phyloP scores from a whole-genome alignment of 805 yeast species.

The Suhomyces emberorum region DNA sequence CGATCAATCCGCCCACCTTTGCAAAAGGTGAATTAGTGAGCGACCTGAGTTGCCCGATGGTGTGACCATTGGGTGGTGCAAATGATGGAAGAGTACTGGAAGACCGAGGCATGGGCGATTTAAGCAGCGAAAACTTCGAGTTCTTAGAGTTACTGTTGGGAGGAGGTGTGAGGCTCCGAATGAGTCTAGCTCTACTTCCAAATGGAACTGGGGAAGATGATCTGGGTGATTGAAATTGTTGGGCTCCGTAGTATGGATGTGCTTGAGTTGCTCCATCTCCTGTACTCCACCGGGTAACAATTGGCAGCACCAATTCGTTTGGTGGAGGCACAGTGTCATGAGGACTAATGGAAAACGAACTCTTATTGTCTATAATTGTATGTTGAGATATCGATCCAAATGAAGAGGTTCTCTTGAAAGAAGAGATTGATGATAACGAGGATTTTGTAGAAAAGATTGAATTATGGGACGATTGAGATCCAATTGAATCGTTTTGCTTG shows the following conservation, averaged over 20 bases:
- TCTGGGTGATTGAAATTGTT: constrained; percentile 2
- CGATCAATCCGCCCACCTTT: constrained; percentile 2
- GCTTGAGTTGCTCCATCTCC: neutral
- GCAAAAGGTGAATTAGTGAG: constrained; percentile 17
- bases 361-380: constrained; percentile 8
- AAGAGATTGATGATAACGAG: constrained; percentile 29
- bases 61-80: neutral
- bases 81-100: constrained; percentile 6
- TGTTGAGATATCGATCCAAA: constrained; percentile 29
- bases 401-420: constrained; percentile 24
- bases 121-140: constrained; percentile 5
- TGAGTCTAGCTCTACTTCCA: neutral
- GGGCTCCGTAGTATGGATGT: constrained; percentile 3
- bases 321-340: constrained; percentile 12
- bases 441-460: constrained; percentile 38
- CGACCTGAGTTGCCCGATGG: constrained; percentile 8
- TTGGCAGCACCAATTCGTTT: neutral
- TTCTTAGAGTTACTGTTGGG: constrained; percentile 6
- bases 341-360: constrained; percentile 17
- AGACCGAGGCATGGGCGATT: constrained; percentile 10
- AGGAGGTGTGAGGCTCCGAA: constrained; percentile 11
- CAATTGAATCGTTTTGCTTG: constrained; percentile 21
- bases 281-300: neutral
- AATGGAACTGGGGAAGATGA: constrained; percentile 1
- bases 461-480: constrained; percentile 24